These are phyloP conservation scores for Monosporascus cannonballus DNA, from an alignment of 2,329 filamentous ascomycete genomes.

Conservation along the genomic window DNA sequence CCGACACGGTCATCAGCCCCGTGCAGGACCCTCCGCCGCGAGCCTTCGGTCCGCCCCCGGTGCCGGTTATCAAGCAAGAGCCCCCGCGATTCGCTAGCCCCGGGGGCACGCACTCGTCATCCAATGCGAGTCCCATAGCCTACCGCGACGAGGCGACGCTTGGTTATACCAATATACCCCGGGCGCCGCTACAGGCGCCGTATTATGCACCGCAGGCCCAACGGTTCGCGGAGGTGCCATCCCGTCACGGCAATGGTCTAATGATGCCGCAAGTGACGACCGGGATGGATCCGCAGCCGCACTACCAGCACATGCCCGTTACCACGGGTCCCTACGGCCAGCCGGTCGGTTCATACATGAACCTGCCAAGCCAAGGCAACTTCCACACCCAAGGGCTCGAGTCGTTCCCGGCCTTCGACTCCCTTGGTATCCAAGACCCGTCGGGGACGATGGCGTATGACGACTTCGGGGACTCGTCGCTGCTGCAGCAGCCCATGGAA, in stretches of 20 bases:
- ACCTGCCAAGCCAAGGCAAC: constrained; percentile 17
- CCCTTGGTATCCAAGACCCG: constrained; percentile 32
- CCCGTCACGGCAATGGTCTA: constrained; percentile 12
- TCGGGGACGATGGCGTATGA: constrained; percentile 25
- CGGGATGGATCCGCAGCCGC: constrained; percentile 14
- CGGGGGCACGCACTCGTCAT: constrained; percentile 8
- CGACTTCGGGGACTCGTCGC: constrained; percentile 23
- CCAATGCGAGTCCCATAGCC: constrained; percentile 11
- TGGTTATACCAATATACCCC: constrained; percentile 12
- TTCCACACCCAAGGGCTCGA: constrained; percentile 21
- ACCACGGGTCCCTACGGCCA: constrained; percentile 21
- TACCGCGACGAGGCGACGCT: constrained; percentile 12
- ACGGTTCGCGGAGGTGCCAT: constrained; percentile 9
- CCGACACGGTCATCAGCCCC: constrained; percentile 62
- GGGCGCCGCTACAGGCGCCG: constrained; percentile 11
- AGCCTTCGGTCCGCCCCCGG: constrained; percentile 24
- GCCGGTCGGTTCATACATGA: constrained; percentile 23
- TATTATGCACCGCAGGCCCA: constrained; percentile 16
- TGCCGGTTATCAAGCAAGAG: constrained; percentile 27
- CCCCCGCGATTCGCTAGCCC: constrained; percentile 14
- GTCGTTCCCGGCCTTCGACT: constrained; percentile 30
- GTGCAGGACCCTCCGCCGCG: constrained; percentile 51
- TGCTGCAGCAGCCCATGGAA: constrained; percentile 18
- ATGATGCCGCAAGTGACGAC: constrained; percentile 15
- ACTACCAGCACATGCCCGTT: constrained; percentile 27